Evolutionary conservation across 768 basidiomycete genomes (phyloP), one percentile per base, ranked within the genome.

Genomic region (Termitomyces sp.): DNA sequence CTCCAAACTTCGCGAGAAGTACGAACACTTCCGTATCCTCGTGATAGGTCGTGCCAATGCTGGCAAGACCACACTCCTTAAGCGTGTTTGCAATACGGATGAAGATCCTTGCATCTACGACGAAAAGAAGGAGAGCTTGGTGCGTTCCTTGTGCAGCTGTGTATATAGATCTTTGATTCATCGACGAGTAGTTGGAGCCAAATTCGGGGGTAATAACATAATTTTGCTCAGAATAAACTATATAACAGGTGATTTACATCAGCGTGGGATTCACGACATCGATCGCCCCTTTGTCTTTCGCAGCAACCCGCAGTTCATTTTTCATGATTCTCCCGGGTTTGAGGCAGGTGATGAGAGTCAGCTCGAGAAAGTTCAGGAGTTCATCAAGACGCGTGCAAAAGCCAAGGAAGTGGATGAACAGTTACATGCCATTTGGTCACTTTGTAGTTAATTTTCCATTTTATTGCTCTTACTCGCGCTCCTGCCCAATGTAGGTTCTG

Each of bases 41-140:
- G 52, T 57, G n/a, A 57, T 57, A 15, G 56, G 56, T 8, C 30
- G 56, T 17, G 52, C 56, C 17, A 57, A 57, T 48, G 45, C 56
- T 8, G 56, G 56, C n/a, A 57, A 57, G 37, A 47, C 45, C 40
- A 54, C 46, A 32, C 37, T 54, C 26, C 19, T 54, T 24, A 54
- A 51, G 40, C 26, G 50, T 7, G 40, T 51, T 2, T 51, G 50
- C 28, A 51, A 51, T 42, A 41, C 50, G 10, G 30, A 51, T 21
- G 50, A 51, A 30, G 48, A 49, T n/a, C 48, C 48, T 26, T 49
- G 48, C 11, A 49, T 49, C 11, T 49, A 49, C 11, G 24, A 49
- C 10, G 35, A 24, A 49, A 12, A 37, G 24, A 48, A 10, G n/a
- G 45, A 45, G 34, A 49, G 38, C 2, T 37, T 49, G 17, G 35